Evolutionary conservation across 1,284 basidiomycete species (phyloP).

Genomic region (Cystobasidium pallidum): DNA sequence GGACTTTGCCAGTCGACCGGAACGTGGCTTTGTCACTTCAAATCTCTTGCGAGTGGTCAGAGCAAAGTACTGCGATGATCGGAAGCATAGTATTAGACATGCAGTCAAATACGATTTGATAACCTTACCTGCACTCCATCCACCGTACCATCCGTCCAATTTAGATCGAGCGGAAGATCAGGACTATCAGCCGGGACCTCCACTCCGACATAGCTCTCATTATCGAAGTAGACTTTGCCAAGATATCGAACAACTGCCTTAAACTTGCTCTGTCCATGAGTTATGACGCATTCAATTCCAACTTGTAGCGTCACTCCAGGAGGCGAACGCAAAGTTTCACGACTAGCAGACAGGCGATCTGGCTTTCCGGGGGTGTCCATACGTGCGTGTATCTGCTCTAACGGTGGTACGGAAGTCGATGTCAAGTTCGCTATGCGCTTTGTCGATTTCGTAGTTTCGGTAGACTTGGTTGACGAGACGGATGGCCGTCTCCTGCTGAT

Average conservation of each 20-base stretch:
- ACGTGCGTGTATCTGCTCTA: no score
- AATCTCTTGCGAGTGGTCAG: not conserved
- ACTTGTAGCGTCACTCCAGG: slow-evolving; percentile 75
- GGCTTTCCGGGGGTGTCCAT: no score
- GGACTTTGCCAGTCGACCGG: not conserved
- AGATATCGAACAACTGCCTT: slow-evolving; percentile 85
- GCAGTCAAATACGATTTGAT: not conserved
- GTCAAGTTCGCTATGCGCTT: not conserved
- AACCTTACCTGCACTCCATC: slow-evolving; percentile 60
- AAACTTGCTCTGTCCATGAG: slow-evolving; percentile 73
- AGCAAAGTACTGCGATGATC: slow-evolving; percentile 12
- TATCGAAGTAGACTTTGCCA: slow-evolving; percentile 75
- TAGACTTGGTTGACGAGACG: slow-evolving; percentile 10
- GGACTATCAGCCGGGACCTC: slow-evolving; percentile 73
- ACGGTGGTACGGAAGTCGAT: no score
- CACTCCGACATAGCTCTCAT: slow-evolving; percentile 86
- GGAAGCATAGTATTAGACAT: not conserved
- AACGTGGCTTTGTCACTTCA: not conserved
- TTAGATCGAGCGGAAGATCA: slow-evolving; percentile 62
- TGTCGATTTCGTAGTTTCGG: not conserved
- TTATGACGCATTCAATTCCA: slow-evolving; percentile 89
- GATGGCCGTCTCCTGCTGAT: slow-evolving; percentile 30
- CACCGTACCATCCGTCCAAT: slow-evolving; percentile 81
- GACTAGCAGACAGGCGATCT: no score
- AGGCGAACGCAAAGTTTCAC: no score